phyloP scores from a whole-genome alignment of 768 basidiomycete genomes.

The Auricularia auricula-judae region DNA sequence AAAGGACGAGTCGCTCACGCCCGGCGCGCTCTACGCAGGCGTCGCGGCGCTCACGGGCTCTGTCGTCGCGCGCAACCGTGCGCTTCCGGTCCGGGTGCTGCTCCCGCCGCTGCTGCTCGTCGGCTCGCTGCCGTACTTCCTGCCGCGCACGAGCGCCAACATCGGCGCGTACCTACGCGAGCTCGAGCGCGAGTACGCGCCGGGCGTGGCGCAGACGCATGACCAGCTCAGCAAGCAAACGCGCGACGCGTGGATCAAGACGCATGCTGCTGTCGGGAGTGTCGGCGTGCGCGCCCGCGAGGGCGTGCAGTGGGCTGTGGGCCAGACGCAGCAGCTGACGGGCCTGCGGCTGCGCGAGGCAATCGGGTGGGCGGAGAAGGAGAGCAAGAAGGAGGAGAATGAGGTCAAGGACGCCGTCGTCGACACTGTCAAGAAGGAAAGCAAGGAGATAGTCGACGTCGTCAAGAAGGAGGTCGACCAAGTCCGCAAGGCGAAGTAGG shows the following conservation, averaged over 20 bases:
- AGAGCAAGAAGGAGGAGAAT: conserved; percentile 11
- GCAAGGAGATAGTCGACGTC: conserved; percentile 9
- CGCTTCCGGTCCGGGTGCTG: conserved; percentile 52
- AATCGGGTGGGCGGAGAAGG: conserved; percentile 31
- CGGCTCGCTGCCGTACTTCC: conserved; percentile 68
- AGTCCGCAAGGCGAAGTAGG: conserved; percentile 6
- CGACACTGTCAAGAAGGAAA: conserved; percentile 12
- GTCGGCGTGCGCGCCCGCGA: conserved; percentile 47
- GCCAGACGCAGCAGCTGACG: conserved; percentile 52
- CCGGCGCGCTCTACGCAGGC: conserved; percentile 84
- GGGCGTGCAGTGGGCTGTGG: conserved; percentile 36
- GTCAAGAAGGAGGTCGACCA: conserved; percentile 17
- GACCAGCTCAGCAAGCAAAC: conserved; percentile 15
- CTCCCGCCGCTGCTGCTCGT: conserved; percentile 70
- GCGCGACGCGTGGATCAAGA: conserved; percentile 27
- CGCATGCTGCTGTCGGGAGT: conserved; percentile 50
- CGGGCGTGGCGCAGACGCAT: conserved; percentile 57
- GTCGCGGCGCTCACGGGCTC: conserved; percentile 82
- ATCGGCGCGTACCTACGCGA: conserved; percentile 51
- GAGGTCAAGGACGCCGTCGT: conserved; percentile 10
- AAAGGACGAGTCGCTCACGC: conserved; percentile 71
- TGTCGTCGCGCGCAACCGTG: conserved; percentile 71
- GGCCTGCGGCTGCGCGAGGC: conserved; percentile 62
- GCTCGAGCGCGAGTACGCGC: conserved; percentile 64
- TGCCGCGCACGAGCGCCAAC: conserved; percentile 71